Evolutionary conservation across 371 early-diverging fungal species (phyloP).

Genomic region (Mortierella sp.): DNA sequence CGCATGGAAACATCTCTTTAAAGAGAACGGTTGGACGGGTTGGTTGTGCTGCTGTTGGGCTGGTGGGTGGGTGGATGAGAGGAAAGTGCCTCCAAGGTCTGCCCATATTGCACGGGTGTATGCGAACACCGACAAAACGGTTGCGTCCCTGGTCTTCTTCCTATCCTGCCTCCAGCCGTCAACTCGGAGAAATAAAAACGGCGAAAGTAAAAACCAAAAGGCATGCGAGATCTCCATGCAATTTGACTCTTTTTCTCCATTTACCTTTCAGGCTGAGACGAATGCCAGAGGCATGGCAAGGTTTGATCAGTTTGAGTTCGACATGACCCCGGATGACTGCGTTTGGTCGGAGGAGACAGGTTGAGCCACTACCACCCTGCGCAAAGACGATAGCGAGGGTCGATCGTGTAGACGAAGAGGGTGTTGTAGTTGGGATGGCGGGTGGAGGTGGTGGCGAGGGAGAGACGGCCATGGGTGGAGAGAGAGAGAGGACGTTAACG

Average conservation of each 20-base stretch:
- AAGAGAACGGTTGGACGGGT: not conserved
- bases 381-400: slow-evolving; percentile 47
- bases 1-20: slow-evolving; percentile 10
- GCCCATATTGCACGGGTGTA: not conserved
- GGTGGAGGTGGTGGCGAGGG: slow-evolving; percentile 26
- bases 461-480: slow-evolving; percentile 32
- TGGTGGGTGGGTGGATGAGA: not conserved
- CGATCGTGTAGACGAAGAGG: slow-evolving; percentile 23
- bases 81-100: not conserved
- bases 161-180: too few species aligned
- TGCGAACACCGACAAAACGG: not conserved
- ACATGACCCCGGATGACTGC: slow-evolving; percentile 51
- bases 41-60: not conserved
- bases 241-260: not conserved
- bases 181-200: too few species aligned
- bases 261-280: slow-evolving; percentile 50
- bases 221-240: slow-evolving; percentile 15
- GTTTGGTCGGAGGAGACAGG: slow-evolving; percentile 81
- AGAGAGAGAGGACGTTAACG: not conserved
- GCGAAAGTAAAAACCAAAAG: not conserved
- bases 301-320: slow-evolving; percentile 54
- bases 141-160: too few species aligned
- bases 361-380: slow-evolving; percentile 70
- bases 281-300: slow-evolving; percentile 52
- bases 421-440: slow-evolving; percentile 39